Base-by-base conservation (phyloP, 2,329 filamentous ascomycete genomes). In the Colletotrichum sp. region DNA sequence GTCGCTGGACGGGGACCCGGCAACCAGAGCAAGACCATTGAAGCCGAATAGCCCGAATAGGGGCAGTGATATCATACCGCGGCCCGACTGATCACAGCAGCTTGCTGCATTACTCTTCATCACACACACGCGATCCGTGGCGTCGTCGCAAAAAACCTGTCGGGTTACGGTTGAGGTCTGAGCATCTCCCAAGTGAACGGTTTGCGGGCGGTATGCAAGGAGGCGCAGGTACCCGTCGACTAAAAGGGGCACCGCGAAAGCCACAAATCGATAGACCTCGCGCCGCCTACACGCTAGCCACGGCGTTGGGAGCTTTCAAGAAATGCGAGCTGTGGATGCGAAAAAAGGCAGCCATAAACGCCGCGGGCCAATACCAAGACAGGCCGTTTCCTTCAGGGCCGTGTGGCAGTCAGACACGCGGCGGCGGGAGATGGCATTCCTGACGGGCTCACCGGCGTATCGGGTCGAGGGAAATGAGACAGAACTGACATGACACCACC, bases 201-300 rank as follows among this genome's bases (percentile, higher is more conserved):
- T 32, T 69, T 49, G 65, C 57, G 36, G 65, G 36, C 55, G 32
- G 55, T 57, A 73, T 64, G 59, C 49, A 59, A 24, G 59, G 73
- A 73, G 73, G 64, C 73, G 70, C 70, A 76, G 73, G 73, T 69
- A 76, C 73, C 70, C 73, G 73, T 39, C 57, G 34, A 30, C 64
- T 73, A 57, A 24, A 15, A 73, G 70, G 64, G 59, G 49, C 39
- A 59, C 39, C 44, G 34, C 73, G 44, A 73, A 76, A 69, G 70
- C 73, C 69, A 49, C 69, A 26, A 73, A 59, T 64, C 64, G 59
- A 73, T 76, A 73, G 44, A 69, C 64, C 49, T 73, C 15, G 26
- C 64, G 65, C 69, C 55, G 32, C n/a, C 34, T 18, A 39, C 21
- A 24, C 62, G 55, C 73, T 68, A 75, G 69, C 34, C 70, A 30